These are phyloP conservation scores for Leishmania amazonensis DNA, from an alignment of 208 protist species.

Conservation along the genomic window DNA sequence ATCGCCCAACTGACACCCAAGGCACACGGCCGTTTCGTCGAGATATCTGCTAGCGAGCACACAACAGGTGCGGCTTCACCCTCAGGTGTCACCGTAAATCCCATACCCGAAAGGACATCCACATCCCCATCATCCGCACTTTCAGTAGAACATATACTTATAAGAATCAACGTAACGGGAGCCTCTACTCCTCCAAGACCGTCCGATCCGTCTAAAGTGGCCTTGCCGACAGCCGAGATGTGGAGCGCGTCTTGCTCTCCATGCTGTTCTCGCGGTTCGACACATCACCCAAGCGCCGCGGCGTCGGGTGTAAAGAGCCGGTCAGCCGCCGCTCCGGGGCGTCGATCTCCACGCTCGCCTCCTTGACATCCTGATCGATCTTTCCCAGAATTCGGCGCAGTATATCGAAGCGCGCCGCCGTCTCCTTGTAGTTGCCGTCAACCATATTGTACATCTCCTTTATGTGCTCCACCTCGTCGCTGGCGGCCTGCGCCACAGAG, in stretches of 20 bases:
- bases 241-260: not conserved
- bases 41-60: no score
- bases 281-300: conserved; percentile 20
- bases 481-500: conserved; percentile 19
- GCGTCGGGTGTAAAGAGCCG: not conserved
- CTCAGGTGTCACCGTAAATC: no score
- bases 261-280: conserved; percentile 26
- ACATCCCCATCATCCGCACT: no score
- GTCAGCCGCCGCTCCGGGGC: conserved; percentile 6
- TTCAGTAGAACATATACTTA: no score
- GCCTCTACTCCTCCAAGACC: not conserved
- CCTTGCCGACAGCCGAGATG: not conserved
- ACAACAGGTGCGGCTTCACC: no score
- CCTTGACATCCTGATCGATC: conserved; percentile 61
- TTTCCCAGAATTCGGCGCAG: conserved; percentile 46
- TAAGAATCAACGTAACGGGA: not conserved
- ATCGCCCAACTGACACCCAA: no score
- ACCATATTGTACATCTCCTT: conserved; percentile 38
- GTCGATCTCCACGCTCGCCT: conserved; percentile 39
- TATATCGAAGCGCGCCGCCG: conserved; percentile 33
- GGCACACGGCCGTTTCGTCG: no score
- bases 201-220: not conserved
- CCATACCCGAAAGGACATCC: no score
- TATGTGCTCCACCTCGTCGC: conserved; percentile 33
- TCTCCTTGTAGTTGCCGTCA: conserved; percentile 42